These are phyloP conservation scores for Lachancea waltii DNA, from an alignment of 805 yeast genomes.

Conservation along the genomic window DNA sequence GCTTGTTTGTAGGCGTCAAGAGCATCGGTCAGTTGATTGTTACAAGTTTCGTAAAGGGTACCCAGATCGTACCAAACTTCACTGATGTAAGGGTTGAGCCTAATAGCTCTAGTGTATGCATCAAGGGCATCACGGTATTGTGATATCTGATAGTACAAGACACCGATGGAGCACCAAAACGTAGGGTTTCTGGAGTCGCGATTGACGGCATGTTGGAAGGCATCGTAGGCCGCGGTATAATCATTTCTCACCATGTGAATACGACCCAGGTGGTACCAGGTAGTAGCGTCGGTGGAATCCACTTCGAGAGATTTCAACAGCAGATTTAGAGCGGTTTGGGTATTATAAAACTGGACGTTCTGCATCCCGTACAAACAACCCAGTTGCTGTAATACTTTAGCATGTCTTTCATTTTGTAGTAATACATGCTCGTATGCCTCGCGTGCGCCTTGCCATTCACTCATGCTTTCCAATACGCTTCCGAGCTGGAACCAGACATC, in stretches of 20 bases:
- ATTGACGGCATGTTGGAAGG: constrained; percentile 97
- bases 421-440: constrained; percentile 94
- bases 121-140: constrained; percentile 96
- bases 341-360: constrained; percentile 63
- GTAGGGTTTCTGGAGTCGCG: constrained; percentile 96
- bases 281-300: constrained; percentile 86
- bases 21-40: constrained; percentile 91
- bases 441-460: constrained; percentile 84
- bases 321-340: constrained; percentile 75
- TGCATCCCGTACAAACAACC: constrained; percentile 81
- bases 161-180: constrained; percentile 96
- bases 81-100: constrained; percentile 90
- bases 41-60: constrained; percentile 93
- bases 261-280: constrained; percentile 95
- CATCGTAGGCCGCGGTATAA: constrained; percentile 93
- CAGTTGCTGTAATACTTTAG: constrained; percentile 90
- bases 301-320: constrained; percentile 83
- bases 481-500: constrained; percentile 99
- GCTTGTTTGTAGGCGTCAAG: constrained; percentile 96
- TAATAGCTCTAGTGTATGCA: constrained; percentile 94
- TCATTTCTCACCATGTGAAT: constrained; percentile 95
- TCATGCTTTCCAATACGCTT: constrained; percentile 87
- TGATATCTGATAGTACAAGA: constrained; percentile 88
- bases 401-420: constrained; percentile 84
- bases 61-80: constrained; percentile 99